Conservation (phyloP, 495 filamentous ascomycete genomes). For the Hypoxylon fragiforme region DNA sequence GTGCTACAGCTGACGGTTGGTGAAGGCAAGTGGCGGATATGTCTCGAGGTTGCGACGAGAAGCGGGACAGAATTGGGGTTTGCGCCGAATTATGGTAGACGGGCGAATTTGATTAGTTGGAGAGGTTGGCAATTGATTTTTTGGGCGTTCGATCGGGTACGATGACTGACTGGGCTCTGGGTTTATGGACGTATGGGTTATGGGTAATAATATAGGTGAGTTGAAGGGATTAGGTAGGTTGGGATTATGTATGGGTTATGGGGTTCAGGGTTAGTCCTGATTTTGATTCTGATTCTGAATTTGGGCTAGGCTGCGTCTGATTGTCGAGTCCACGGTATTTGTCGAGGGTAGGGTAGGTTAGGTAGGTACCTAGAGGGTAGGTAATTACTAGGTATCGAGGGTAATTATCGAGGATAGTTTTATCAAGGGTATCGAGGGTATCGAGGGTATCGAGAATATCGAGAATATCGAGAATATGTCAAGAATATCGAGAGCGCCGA, state of each 20-base stretch:
- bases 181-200: background rate
- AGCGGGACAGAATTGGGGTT: slow-evolving; percentile 21
- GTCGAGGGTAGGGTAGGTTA: no score
- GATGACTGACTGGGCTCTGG: background rate
- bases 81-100: slow-evolving; percentile 3
- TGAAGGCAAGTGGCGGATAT: slow-evolving; percentile 24
- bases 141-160: slow-evolving; percentile 1
- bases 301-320: slow-evolving; percentile 18
- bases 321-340: no score
- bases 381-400: no score
- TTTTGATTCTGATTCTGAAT: no score
- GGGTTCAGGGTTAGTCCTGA: no score
- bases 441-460: slow-evolving; percentile 25
- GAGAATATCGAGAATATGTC: no score
- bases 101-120: slow-evolving; percentile 9
- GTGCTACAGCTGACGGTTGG: slow-evolving; percentile 18
- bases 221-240: no score
- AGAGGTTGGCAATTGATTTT: slow-evolving; percentile 18
- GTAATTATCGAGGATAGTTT: no score
- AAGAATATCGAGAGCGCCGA: slow-evolving; percentile 21
- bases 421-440: slow-evolving; percentile 1
- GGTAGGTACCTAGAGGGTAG: no score
- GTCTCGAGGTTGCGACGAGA: slow-evolving; percentile 28
- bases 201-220: no score
- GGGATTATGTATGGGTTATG: no score